Evolutionary conservation across 1,284 basidiomycete genomes (phyloP).

Genomic region (Mycena citricolor): DNA sequence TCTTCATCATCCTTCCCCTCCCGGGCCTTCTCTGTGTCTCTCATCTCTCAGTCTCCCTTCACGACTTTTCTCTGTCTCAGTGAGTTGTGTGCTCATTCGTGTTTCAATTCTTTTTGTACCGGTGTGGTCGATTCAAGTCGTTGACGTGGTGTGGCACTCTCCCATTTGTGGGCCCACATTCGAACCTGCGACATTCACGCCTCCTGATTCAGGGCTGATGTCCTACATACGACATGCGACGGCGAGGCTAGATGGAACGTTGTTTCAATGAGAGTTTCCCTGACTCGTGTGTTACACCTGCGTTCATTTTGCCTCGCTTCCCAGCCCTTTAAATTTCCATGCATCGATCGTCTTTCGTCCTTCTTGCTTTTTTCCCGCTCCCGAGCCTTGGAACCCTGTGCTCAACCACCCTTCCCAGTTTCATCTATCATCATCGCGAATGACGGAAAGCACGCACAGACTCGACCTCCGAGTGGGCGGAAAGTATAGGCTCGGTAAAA

Average conservation of each 20-base stretch:
- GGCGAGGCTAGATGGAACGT: no score
- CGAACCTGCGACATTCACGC: no score
- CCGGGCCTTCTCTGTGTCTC: background rate
- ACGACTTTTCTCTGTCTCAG: slow-evolving; percentile 2
- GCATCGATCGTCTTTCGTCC: slow-evolving; percentile 23
- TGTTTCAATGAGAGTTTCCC: no score
- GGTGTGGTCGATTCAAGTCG: no score
- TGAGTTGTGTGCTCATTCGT: background rate
- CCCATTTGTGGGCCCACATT: no score
- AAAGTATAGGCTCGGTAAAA: slow-evolving; percentile 99
- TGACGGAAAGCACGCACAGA: slow-evolving; percentile 73
- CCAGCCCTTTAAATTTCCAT: slow-evolving; percentile 18
- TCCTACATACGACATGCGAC: no score
- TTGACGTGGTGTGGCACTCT: no score
- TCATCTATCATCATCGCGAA: slow-evolving; percentile 34
- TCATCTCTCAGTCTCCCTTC: background rate
- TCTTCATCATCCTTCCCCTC: no score
- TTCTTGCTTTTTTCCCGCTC: slow-evolving; percentile 17
- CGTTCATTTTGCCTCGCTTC: slow-evolving; percentile 24
- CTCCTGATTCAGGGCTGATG: no score
- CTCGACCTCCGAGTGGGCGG: slow-evolving; percentile 96
- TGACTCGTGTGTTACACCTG: slow-evolving; percentile 17
- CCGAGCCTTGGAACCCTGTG: no score
- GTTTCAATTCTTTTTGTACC: background rate
- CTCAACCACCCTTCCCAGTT: slow-evolving; percentile 25